phyloP scores from a whole-genome alignment of 345 rosid species.

The Anacardium occidentale region DNA sequence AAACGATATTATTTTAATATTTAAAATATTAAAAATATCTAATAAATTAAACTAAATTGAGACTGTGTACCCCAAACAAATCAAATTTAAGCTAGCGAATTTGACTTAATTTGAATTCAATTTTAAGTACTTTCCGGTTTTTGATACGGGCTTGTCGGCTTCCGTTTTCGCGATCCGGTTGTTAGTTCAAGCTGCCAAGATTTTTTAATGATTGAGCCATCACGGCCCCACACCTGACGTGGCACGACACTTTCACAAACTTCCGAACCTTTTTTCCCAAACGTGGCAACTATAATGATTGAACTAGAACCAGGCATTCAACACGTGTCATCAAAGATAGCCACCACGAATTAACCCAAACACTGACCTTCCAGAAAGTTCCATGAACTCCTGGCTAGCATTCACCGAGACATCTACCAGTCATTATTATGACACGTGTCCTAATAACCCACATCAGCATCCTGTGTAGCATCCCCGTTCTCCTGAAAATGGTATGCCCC shows the following conservation, averaged over 20 bases:
- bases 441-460: conserved; percentile 30
- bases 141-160: too few species aligned
- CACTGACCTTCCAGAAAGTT: conserved; percentile 74
- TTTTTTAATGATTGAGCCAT: background rate
- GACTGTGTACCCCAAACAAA: too few species aligned
- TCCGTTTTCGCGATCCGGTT: too few species aligned
- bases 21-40: too few species aligned
- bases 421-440: conserved; percentile 41
- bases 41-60: too few species aligned
- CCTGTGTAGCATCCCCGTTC: conserved; percentile 58
- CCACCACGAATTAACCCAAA: conserved; percentile 7
- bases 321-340: background rate
- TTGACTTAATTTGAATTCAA: too few species aligned
- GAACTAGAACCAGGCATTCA: rapidly evolving
- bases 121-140: too few species aligned
- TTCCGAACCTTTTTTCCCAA: background rate
- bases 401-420: conserved; percentile 40
- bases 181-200: too few species aligned
- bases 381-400: conserved; percentile 63
- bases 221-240: background rate
- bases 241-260: background rate
- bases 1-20: too few species aligned
- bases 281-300: conserved; percentile 17
- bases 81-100: too few species aligned
- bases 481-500: conserved; percentile 55